Base-by-base conservation (phyloP, 1,284 basidiomycete genomes). In the Malassezia japonica region DNA sequence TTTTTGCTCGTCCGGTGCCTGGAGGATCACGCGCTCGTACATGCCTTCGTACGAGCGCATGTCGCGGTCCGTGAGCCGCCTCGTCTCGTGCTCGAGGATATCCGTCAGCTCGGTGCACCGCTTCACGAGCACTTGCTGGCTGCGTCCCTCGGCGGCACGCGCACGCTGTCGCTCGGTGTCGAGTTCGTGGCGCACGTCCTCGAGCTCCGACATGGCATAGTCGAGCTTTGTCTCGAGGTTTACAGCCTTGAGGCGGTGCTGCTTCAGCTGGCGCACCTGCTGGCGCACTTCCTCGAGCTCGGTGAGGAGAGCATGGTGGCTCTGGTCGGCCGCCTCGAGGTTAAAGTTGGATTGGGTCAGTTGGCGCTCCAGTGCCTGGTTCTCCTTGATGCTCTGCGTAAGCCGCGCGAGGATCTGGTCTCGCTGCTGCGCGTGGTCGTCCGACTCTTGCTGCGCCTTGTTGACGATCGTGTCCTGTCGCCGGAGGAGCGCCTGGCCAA, bases 401-500 rank as follows among this genome's bases (percentile, higher is more conserved):
- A 68, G 47, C 13, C 63, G 57, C 9, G 38, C 57, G 55, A 70
- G 65, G 33, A 70, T 57, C 6, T 58, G 55, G 38, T 71, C 62
- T 9, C 59, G 60, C 41, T 65, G 64, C 41, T 55, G 55, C 48
- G 61, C 57, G 47, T 65, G 65, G 21, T 61, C 74, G 63, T 64
- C 76, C 61, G 58, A 52, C 32, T 67, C 67, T 34, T 65, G 64
- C 28, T 67, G 63, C 8, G 57, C 43, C 60, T 80, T 78, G 48
- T 84, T 81, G 42, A 89, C 80, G 70, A 86, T 85, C 3, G 84
- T 85, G 74, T 92, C 89, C 70, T 90, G 87, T 56, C 84, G 79
- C 65, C 85, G 82, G 41, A 95, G 74, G 38, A 96, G 75, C 1
- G 89, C 89, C 74, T 89, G 86, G 1, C 91, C 91, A 40, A 95